A percentile compares a stretch with the other conserved stretches of the same genome.
Conservation (phyloP, 2,329 filamentous ascomycete species). For the Pestalotiopsis sp. region DNA sequence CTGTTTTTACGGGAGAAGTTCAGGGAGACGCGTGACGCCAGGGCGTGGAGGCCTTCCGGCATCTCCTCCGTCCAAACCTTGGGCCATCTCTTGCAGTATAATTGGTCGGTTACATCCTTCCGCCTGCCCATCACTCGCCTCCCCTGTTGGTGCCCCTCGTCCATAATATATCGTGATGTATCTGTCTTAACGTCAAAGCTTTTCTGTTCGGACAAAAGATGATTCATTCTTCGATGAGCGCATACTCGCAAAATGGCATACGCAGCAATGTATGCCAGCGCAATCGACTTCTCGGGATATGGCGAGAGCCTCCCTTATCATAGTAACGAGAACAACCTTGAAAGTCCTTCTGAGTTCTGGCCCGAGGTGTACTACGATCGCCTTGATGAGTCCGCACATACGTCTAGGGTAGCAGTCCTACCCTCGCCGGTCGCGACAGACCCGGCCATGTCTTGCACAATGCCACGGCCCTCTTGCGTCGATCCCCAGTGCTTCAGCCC, state of each 20-base stretch:
- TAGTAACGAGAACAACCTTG: neutral
- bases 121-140: neutral
- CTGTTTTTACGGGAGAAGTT: neutral
- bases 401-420: neutral
- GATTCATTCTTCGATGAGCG: neutral
- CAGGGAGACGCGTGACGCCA: neutral
- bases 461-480: neutral
- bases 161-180: neutral
- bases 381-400: neutral
- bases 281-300: neutral
- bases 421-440: neutral
- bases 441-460: neutral
- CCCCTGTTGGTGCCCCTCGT: neutral
- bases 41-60: neutral
- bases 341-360: neutral
- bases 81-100: neutral
- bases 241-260: neutral
- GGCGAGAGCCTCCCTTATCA: neutral
- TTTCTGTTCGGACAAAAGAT: neutral
- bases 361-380: neutral
- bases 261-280: neutral
- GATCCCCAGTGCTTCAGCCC: neutral
- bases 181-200: neutral
- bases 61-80: neutral
- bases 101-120: neutral